phyloP scores from a whole-genome alignment of 129 eudicot genomes.

The Helichrysum umbraculigerum region DNA sequence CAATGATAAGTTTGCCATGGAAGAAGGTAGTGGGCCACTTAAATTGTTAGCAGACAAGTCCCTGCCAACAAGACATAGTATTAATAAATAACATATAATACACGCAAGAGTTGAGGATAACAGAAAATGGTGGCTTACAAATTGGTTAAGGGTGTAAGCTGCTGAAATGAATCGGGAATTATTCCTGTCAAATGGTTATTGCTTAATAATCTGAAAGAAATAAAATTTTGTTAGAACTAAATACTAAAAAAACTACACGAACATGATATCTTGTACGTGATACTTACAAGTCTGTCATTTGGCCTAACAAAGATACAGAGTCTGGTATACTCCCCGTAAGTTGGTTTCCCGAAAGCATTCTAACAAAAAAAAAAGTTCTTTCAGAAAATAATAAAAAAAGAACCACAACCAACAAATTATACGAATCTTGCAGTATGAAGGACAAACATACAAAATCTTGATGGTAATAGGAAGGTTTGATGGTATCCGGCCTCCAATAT shows the following conservation, averaged over 20 bases:
- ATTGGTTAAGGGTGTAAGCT: slow-evolving; percentile 50
- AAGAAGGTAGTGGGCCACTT: slow-evolving; percentile 77
- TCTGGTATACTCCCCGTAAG: slow-evolving; percentile 77
- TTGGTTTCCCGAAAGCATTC: slow-evolving; percentile 67
- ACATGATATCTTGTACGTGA: slow-evolving; percentile 11
- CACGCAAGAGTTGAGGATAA: slow-evolving; percentile 17
- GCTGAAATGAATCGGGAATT: slow-evolving; percentile 80
- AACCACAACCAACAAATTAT: neutral
- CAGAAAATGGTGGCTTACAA: slow-evolving; percentile 43
- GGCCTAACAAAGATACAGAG: slow-evolving; percentile 65
- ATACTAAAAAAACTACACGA: neutral
- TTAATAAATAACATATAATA: neutral
- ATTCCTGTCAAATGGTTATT: slow-evolving; percentile 71
- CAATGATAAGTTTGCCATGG: slow-evolving; percentile 68
- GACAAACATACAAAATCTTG: slow-evolving; percentile 64
- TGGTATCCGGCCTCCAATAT: slow-evolving; percentile 85
- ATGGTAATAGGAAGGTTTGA: slow-evolving; percentile 71
- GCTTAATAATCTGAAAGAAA: slow-evolving; percentile 55
- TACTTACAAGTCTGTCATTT: slow-evolving; percentile 84
- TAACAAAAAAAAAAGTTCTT: slow-evolving; percentile 23
- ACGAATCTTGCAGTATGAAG: neutral
- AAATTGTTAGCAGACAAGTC: slow-evolving; percentile 79
- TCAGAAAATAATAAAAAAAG: slow-evolving; percentile 1
- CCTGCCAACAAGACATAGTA: slow-evolving; percentile 53
- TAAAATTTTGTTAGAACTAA: slow-evolving; percentile 9